These are phyloP conservation scores for Cynara cardunculus DNA, from an alignment of 129 eudicot species.

Conservation along the genomic window DNA sequence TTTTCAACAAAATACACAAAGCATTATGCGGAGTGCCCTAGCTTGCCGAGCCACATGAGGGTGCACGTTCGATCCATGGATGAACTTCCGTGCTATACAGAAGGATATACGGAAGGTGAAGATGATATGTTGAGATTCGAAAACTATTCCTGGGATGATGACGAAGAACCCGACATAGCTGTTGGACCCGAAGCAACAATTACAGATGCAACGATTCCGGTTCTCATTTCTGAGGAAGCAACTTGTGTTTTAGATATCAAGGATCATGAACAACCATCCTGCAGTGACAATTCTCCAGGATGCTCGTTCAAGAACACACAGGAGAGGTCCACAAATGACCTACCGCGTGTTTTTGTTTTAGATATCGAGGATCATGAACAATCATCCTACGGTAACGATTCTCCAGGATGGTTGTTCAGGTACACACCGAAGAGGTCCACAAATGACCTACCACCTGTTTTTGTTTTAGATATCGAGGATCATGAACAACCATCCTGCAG, in stretches of 20 bases:
- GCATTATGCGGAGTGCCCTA: constrained; percentile 69
- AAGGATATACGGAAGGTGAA: constrained; percentile 10
- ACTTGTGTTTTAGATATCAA: not conserved
- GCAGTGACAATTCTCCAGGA: not conserved
- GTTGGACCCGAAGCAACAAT: not conserved
- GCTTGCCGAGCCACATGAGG: constrained; percentile 68
- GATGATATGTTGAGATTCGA: constrained; percentile 16
- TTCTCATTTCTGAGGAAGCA: not conserved
- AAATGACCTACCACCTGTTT: not conserved
- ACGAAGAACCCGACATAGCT: constrained; percentile 14
- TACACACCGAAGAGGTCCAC: constrained; percentile 1
- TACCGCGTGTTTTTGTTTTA: not conserved
- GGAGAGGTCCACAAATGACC: not conserved
- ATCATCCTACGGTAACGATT: not conserved
- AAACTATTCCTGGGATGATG: constrained; percentile 28
- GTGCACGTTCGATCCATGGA: constrained; percentile 68
- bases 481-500: not conserved
- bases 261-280: not conserved
- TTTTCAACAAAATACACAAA: constrained; percentile 78
- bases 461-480: not conserved
- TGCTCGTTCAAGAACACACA: not conserved
- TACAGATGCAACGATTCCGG: constrained; percentile 10
- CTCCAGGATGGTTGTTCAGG: not conserved
- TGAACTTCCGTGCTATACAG: constrained; percentile 73
- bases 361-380: constrained; percentile 2